Evolutionary conservation across 2,329 filamentous ascomycete genomes (phyloP), one percentile per base, ranked within the genome.

Genomic region (Tolypocladium tundrense): DNA sequence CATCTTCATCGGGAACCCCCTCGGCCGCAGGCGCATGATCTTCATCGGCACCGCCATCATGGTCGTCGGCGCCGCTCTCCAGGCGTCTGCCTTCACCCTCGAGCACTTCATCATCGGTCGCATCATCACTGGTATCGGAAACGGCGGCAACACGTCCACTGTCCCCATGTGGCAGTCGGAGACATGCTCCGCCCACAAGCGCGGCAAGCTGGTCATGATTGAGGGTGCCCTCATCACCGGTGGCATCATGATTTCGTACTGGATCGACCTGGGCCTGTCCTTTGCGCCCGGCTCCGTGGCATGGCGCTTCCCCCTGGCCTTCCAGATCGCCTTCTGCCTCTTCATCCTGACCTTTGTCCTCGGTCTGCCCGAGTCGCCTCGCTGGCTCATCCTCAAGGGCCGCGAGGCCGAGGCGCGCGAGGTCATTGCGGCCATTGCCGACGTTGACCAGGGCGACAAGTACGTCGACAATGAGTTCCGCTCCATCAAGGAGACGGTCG

Each of bases 401-500:
- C 70, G 69, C 1, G 72, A 78, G 41, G 75, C 76, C 1, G 78
- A 83, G 61, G 79, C 75, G 13, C 69, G 73, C 56, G 67, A 70
- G 1, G 75, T 80, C 19, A 75, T 83, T 27, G 70, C 72, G 21
- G 81, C 78, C 54, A 72, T 88, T 21, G 81, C 84, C 55, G 78
- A 75, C 61, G 70, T 82, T 53, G 80, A 81, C 8, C 65, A 67
- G 3, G 79, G 82, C 54, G 79, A 82, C n/a, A 79, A 81, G 1
- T 84, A 77, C 67, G 80, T 88, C 51, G 70, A 82, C 19, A 71
- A 73, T 16, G 83, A 87, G 65, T 84, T 81, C 67, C 73, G 75
- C 51, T 79, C 84, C 60, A 87, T 87, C 66, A 81, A 81, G 62
- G 81, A 86, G 56, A 83, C 88, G 1, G 85, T 88, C n/a, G 72